Evolutionary conservation across 1,284 basidiomycete genomes (phyloP), one percentile per base, ranked within the genome.

Genomic region (Puccinia novopanici): DNA sequence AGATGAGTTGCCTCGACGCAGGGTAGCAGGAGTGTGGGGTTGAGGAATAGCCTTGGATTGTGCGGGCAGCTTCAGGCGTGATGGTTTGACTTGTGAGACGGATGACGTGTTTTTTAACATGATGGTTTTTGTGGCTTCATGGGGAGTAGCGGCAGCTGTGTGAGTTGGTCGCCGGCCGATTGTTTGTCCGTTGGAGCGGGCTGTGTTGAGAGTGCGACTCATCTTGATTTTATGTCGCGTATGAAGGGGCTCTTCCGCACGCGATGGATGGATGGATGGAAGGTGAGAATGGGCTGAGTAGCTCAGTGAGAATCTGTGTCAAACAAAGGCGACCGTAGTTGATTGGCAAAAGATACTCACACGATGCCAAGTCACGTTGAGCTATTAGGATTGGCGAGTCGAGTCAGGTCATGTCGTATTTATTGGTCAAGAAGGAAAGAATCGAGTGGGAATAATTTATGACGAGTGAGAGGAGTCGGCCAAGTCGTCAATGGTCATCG

Each of bases 11-110:
- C 17, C 34, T n/a, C 59, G 67, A 50, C 42, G 67, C 4, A 68
- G 10, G 42, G 67, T 48, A 22, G 67, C 42, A 15, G 67, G 67
- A 5, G 67, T 68, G 2, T 10, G 67, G 19, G 48, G 67, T 50
- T 68, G 19, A 13, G 17, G 24, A 15, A 34, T 40, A 8, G 30
- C 27, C 67, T 50, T 68, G 1, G 67, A 37, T 40, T 63, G 59
- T 6, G 34, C 34, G 4, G 59, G 34, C 6, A 22, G 34, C 59
- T 34, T 63, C 34, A 34, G 40, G 34, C 59, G 59, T 40, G 59
- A 40, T 37, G 59, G 34, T 63, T 63, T 63, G 27, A 59, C 27
- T 22, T 63, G 59, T 40, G 59, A 63, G 19, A 63, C 34, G 59
- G 59, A 63, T 40, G 12, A 3, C 17, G 3, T 63, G 10, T 6